Evolutionary conservation across 495 filamentous ascomycete genomes (phyloP).

Genomic region (Aspergillus nanangensis): DNA sequence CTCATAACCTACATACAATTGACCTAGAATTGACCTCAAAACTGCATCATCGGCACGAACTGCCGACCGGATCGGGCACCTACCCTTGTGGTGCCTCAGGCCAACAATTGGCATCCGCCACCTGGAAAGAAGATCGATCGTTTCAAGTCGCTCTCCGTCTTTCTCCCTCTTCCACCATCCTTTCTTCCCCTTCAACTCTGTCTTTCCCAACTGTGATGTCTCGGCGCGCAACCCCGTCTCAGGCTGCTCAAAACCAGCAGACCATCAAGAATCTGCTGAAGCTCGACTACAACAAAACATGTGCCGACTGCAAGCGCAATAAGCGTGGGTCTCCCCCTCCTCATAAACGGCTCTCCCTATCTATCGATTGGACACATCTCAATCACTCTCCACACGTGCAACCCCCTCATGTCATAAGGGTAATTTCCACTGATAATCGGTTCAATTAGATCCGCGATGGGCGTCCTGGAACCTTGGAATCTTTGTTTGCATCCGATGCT

Average conservation of each 20-base stretch:
- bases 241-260: constrained; percentile 82
- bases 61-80: constrained; percentile 10
- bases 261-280: constrained; percentile 92
- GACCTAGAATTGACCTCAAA: too few relatives aligned
- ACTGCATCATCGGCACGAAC: constrained; percentile 10
- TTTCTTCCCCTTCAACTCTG: constrained; percentile 3
- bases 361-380: neutral
- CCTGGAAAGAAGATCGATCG: constrained; percentile 6
- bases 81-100: constrained; percentile 17
- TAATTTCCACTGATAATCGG: constrained; percentile 8
- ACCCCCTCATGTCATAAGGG: constrained; percentile 5
- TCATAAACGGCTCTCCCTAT: neutral
- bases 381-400: constrained; percentile 1
- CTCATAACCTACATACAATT: too few relatives aligned
- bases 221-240: constrained; percentile 72
- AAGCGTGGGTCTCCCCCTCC: constrained; percentile 63
- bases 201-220: constrained; percentile 61
- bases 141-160: too few relatives aligned
- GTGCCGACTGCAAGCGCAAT: constrained; percentile 97
- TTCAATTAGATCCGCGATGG: constrained; percentile 81
- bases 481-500: constrained; percentile 96
- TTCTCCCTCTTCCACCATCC: constrained; percentile 12
- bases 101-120: constrained; percentile 20
- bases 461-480: constrained; percentile 96
- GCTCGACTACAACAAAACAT: constrained; percentile 88